These are phyloP conservation scores for Intubia oerlemansii DNA, from an alignment of 2,329 filamentous ascomycete genomes.

Conservation along the genomic window DNA sequence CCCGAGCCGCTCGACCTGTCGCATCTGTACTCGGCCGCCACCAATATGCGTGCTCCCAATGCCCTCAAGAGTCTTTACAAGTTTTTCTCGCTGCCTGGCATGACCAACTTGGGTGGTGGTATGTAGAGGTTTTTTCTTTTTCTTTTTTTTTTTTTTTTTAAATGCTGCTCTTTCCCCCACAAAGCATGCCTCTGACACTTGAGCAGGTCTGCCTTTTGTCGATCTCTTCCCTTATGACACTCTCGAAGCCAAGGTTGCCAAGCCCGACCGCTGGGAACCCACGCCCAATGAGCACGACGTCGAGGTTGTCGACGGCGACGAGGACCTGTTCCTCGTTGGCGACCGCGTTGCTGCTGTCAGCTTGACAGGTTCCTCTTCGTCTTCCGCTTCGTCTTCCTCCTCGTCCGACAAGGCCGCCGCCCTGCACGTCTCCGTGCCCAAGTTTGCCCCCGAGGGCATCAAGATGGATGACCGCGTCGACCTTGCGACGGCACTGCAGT, in stretches of 20 bases:
- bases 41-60: slow-evolving; percentile 41
- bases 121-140: slow-evolving; percentile 14
- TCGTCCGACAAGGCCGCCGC: slow-evolving; percentile 12
- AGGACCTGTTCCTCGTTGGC: slow-evolving; percentile 15
- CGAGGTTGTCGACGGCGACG: slow-evolving; percentile 13
- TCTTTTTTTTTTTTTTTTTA: background rate
- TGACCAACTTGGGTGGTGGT: slow-evolving; percentile 42
- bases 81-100: slow-evolving; percentile 49
- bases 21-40: slow-evolving; percentile 54
- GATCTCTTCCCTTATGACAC: slow-evolving; percentile 81
- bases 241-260: slow-evolving; percentile 60
- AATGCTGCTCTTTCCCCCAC: background rate
- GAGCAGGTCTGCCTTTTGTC: slow-evolving; percentile 55
- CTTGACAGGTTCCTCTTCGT: slow-evolving; percentile 6
- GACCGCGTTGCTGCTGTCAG: slow-evolving; percentile 14
- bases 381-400: slow-evolving; percentile 4
- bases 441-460: slow-evolving; percentile 26
- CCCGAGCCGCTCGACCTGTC: too few relatives aligned
- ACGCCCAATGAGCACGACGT: slow-evolving; percentile 36
- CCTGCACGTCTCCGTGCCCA: slow-evolving; percentile 49
- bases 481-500: slow-evolving; percentile 63
- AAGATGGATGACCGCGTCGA: slow-evolving; percentile 53
- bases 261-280: slow-evolving; percentile 52
- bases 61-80: slow-evolving; percentile 68
- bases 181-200: background rate